Evolutionary conservation across 768 basidiomycete genomes (phyloP).

Genomic region (Pseudohyphozyma bogoriensis): DNA sequence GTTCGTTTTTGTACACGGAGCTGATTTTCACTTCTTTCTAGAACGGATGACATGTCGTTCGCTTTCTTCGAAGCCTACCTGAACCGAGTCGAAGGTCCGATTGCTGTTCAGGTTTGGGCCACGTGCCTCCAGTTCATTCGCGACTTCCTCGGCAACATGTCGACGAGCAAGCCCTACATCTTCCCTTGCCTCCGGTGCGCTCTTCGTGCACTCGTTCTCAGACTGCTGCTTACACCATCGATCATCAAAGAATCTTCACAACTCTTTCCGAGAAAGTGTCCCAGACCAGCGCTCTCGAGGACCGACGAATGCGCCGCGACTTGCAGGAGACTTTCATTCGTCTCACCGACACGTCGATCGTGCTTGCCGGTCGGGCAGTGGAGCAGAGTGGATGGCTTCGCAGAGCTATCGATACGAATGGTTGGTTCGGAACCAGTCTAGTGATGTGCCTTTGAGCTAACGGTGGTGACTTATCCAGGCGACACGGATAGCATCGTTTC

Average conservation of each 20-base stretch:
- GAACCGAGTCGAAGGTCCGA: slow-evolving; percentile 68
- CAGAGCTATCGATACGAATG: background rate
- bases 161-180: slow-evolving; percentile 60
- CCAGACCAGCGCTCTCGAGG: slow-evolving; percentile 84
- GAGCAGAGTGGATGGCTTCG: slow-evolving; percentile 43
- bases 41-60: slow-evolving; percentile 74
- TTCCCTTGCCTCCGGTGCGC: slow-evolving; percentile 63
- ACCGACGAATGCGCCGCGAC: slow-evolving; percentile 75
- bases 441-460: too few relatives aligned
- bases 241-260: slow-evolving; percentile 53
- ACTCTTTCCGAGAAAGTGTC: slow-evolving; percentile 70
- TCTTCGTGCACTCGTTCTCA: slow-evolving; percentile 4
- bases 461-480: too few relatives aligned
- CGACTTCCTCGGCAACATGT: slow-evolving; percentile 57
- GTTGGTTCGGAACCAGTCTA: too few relatives aligned
- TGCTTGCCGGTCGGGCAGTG: slow-evolving; percentile 59
- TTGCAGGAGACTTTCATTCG: slow-evolving; percentile 82
- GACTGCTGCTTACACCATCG: background rate
- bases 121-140: slow-evolving; percentile 66
- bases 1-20: too few relatives aligned
- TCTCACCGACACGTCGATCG: slow-evolving; percentile 67
- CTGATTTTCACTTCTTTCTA: slow-evolving; percentile 44
- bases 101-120: slow-evolving; percentile 86
- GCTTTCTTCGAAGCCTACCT: slow-evolving; percentile 82
- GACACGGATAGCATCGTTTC: slow-evolving; percentile 16